These are phyloP conservation scores for Candolleomyces eurysporus DNA, from an alignment of 768 basidiomycete genomes.

Conservation along the genomic window DNA sequence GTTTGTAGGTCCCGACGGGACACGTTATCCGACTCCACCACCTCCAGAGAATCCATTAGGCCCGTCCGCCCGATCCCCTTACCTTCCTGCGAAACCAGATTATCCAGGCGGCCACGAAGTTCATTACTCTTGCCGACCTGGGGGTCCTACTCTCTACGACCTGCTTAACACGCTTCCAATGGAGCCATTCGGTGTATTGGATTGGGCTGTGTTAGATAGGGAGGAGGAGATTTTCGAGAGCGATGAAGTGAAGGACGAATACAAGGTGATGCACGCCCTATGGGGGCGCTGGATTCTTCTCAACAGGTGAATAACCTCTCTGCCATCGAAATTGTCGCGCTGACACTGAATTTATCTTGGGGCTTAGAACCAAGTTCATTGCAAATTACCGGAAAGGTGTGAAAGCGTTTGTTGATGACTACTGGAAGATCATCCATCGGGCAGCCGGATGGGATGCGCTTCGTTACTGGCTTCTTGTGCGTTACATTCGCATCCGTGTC, in stretches of 20 bases:
- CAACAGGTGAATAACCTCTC: conserved; percentile 40
- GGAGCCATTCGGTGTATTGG: conserved; percentile 60
- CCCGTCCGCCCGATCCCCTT: conserved; percentile 50
- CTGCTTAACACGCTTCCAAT: conserved; percentile 57
- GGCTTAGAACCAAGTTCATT: conserved; percentile 51
- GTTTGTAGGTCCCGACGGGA: conserved; percentile 11
- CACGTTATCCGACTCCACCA: conserved; percentile 37
- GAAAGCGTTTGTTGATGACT: conserved; percentile 52
- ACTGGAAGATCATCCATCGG: conserved; percentile 64
- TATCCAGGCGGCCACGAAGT: conserved; percentile 44
- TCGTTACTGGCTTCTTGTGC: conserved; percentile 59
- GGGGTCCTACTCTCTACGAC: conserved; percentile 65
- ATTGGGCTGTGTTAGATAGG: conserved; percentile 67
- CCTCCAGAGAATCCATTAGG: conserved; percentile 44
- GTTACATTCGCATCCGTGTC: conserved; percentile 13
- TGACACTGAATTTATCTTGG: neutral
- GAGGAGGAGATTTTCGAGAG: conserved; percentile 77
- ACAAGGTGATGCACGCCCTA: conserved; percentile 76
- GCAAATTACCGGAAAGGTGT: conserved; percentile 52
- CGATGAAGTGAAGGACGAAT: conserved; percentile 69
- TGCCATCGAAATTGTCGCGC: neutral
- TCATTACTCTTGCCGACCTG: conserved; percentile 60
- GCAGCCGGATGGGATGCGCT: conserved; percentile 70
- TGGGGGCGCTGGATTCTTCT: conserved; percentile 76
- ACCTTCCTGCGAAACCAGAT: conserved; percentile 47